Evolutionary conservation across 1,284 basidiomycete genomes (phyloP).

Genomic region (Naganishia albida): DNA sequence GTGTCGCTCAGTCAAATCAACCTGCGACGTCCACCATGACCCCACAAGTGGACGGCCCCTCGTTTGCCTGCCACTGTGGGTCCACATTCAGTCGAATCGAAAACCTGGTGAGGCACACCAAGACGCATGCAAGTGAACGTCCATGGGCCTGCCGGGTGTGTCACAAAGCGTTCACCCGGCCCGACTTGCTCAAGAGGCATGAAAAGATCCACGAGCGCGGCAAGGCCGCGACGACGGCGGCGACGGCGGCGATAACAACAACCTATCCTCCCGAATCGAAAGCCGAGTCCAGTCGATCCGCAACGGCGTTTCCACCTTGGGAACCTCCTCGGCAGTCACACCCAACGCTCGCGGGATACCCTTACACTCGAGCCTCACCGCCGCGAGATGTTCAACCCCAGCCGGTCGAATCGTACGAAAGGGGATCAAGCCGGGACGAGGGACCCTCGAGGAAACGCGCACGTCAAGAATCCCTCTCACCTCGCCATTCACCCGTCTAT

Average conservation of each 20-base stretch:
- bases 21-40: neutral
- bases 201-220: slow-evolving; percentile 24
- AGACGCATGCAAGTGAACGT: slow-evolving; percentile 21
- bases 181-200: slow-evolving; percentile 27
- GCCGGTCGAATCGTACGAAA: slow-evolving; percentile 17
- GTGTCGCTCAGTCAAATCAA: too few relatives aligned
- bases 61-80: slow-evolving; percentile 22
- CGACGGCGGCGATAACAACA: slow-evolving; percentile 2
- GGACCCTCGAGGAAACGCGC: slow-evolving; percentile 5
- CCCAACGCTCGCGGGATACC: slow-evolving; percentile 21
- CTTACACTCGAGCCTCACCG: slow-evolving; percentile 10
- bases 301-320: too few relatives aligned
- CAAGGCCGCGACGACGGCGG: neutral
- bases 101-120: slow-evolving; percentile 25
- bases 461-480: neutral
- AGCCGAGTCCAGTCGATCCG: too few relatives aligned
- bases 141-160: slow-evolving; percentile 21
- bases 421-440: slow-evolving; percentile 4
- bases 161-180: slow-evolving; percentile 20
- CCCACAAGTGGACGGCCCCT: slow-evolving; percentile 20
- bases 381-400: neutral
- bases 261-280: too few relatives aligned
- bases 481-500: neutral
- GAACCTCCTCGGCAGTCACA: too few relatives aligned
- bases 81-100: slow-evolving; percentile 25